Conservation (phyloP, 2,329 filamentous ascomycete genomes). For the Penicillium sumatraense region DNA sequence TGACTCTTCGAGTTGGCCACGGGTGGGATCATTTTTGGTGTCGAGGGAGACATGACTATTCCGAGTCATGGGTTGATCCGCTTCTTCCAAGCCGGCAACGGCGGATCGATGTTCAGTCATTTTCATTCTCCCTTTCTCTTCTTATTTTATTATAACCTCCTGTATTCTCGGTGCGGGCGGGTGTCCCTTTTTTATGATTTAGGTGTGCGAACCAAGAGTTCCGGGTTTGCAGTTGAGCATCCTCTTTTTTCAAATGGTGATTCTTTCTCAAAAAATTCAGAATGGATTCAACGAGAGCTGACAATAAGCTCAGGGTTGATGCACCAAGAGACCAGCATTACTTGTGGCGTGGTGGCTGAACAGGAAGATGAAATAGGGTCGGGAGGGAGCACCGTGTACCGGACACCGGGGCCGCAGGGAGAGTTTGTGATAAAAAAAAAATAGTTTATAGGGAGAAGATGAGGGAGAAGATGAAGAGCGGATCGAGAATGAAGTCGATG, state of each 20-base stretch:
- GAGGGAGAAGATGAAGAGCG: neutral
- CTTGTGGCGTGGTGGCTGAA: constrained; percentile 26
- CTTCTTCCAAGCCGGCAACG: constrained; percentile 37
- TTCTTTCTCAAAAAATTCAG: neutral
- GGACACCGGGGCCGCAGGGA: constrained; percentile 31
- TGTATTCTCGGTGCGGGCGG: constrained; percentile 4
- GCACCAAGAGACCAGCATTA: constrained; percentile 39
- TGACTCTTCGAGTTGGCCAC: constrained; percentile 28
- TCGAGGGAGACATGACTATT: constrained; percentile 30
- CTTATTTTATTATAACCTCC: constrained; percentile 9
- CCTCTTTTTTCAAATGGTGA: constrained; percentile 19
- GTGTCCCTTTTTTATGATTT: constrained; percentile 3
- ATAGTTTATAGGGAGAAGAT: too few species aligned
- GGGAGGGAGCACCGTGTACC: constrained; percentile 29
- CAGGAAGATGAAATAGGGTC: too few species aligned
- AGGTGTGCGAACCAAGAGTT: constrained; percentile 27
- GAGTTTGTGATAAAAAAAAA: too few species aligned
- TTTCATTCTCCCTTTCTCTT: constrained; percentile 29
- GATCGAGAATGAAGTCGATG: constrained; percentile 9
- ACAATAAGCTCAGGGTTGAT: constrained; percentile 27
- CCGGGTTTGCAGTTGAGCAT: constrained; percentile 34
- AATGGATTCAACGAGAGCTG: constrained; percentile 30
- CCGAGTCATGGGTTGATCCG: constrained; percentile 27
- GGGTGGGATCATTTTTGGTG: constrained; percentile 23
- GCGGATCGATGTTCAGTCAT: constrained; percentile 38